phyloP scores from a whole-genome alignment of 331 rosid genomes.

The Acacia concinna region DNA sequence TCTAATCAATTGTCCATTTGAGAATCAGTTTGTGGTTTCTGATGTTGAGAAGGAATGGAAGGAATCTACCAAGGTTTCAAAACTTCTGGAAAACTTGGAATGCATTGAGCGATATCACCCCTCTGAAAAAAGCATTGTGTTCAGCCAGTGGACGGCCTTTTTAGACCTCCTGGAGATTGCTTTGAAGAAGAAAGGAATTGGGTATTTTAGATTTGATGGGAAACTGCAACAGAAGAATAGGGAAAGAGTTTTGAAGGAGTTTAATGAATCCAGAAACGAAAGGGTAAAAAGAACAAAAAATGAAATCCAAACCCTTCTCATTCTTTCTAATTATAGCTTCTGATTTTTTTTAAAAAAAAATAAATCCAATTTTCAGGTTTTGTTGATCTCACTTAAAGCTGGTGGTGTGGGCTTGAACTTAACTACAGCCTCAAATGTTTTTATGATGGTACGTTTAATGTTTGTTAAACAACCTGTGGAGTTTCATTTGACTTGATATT shows the following conservation, averaged over 20 bases:
- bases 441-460: slow-evolving; percentile 31
- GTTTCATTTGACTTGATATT: neutral
- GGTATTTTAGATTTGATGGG: slow-evolving; percentile 17
- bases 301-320: neutral
- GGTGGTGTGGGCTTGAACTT: slow-evolving; percentile 94
- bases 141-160: slow-evolving; percentile 66
- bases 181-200: slow-evolving; percentile 34
- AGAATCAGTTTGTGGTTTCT: slow-evolving; percentile 57
- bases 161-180: slow-evolving; percentile 60
- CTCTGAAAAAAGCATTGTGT: slow-evolving; percentile 59
- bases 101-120: slow-evolving; percentile 30
- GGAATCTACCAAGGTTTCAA: slow-evolving; percentile 57
- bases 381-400: slow-evolving; percentile 77
- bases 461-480: neutral
- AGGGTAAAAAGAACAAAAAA: slow-evolving; percentile 31
- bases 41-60: slow-evolving; percentile 60
- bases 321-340: neutral
- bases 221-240: slow-evolving; percentile 48
- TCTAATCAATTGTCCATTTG: slow-evolving; percentile 64
- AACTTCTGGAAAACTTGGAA: slow-evolving; percentile 53
- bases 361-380: slow-evolving; percentile 48
- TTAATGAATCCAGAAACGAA: slow-evolving; percentile 47
- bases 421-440: slow-evolving; percentile 58
- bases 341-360: neutral
- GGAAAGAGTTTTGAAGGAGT: slow-evolving; percentile 61